Evolutionary conservation across 805 yeast species (phyloP), one percentile per base, ranked within the genome.

Genomic region (Spathaspora sp.): DNA sequence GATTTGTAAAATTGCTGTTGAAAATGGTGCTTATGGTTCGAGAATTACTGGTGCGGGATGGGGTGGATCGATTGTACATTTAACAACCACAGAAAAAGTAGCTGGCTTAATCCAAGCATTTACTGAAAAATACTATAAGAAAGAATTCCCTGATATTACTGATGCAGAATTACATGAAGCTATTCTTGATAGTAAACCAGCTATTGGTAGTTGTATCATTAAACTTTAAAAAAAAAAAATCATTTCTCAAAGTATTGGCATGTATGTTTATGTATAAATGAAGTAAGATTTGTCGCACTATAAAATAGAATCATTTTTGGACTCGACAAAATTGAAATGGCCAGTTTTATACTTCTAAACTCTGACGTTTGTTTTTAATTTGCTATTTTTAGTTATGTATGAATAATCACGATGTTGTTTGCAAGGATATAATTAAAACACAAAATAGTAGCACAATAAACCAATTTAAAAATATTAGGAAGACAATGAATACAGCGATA

Each of bases 11-110:
- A 76, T 86, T 48, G 89, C 88, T 2, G 62, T 70, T 42, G 61
- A 56, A 1, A 73, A 78, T 53, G 91, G 90, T 3, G 72, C 88
- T 1, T 73, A 66, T 52, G 91, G 91, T 16, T 81, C 88, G 1
- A 73, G 92, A 50, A 76, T 83, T n/a, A 85, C 91, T 9, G 92
- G 91, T 26, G 91, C 92, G 17, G 92, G 92, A 3, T 86, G 83
- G 77, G 91, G 91, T 32, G 91, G 91, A 5, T 81, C 85, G 29
- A 75, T 86, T 0, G 86, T 86, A n/a, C 88, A 85, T 61, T 66
- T 86, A 51, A 80, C 85, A 10, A 68, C 78, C 2, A 67, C 69
- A 4, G 73, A 73, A 52, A 75, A 70, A 52, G 67, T 77, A 10
- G 63, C 60, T 0, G 49, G 49, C 2, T 70, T 82, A 28, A 64